Percentiles rank a stretch among this genome's conserved stretches.
phyloP scores from a whole-genome alignment of 257 asterid genomes.

The Nicotiana obtusifolia region DNA sequence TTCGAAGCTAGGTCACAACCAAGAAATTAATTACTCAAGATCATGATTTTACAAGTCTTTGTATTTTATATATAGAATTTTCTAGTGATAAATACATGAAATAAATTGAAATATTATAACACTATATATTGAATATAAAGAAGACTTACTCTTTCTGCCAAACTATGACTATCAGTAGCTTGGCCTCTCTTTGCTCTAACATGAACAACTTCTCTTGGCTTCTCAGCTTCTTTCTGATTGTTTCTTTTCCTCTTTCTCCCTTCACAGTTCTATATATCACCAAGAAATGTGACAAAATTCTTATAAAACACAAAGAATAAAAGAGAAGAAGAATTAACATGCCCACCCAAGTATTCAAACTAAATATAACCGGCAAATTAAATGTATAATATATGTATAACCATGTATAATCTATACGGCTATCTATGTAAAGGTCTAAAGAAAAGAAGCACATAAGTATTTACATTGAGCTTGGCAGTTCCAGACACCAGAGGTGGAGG shows the following conservation, averaged over 20 bases:
- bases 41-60: not conserved
- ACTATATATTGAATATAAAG: not conserved
- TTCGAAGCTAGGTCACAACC: slow-evolving; percentile 44
- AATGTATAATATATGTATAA: no score
- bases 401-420: no score
- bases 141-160: slow-evolving; percentile 85
- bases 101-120: not conserved
- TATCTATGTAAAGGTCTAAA: no score
- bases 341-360: no score
- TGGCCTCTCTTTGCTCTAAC: slow-evolving; percentile 99
- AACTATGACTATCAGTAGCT: slow-evolving; percentile 28
- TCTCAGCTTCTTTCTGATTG: slow-evolving; percentile 40
- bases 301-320: no score
- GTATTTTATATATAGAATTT: no score
- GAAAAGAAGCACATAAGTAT: not conserved
- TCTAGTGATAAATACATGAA: not conserved
- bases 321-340: no score
- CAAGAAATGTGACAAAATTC: no score
- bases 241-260: slow-evolving; percentile 67
- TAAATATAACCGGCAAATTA: no score
- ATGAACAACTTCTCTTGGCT: slow-evolving; percentile 83
- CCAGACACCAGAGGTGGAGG: not conserved
- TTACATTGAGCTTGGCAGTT: slow-evolving; percentile 7
- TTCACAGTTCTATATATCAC: slow-evolving; percentile 29
- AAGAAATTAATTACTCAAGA: not conserved